phyloP scores from a whole-genome alignment of 1,284 basidiomycete genomes.

The Leccinum subatratum region DNA sequence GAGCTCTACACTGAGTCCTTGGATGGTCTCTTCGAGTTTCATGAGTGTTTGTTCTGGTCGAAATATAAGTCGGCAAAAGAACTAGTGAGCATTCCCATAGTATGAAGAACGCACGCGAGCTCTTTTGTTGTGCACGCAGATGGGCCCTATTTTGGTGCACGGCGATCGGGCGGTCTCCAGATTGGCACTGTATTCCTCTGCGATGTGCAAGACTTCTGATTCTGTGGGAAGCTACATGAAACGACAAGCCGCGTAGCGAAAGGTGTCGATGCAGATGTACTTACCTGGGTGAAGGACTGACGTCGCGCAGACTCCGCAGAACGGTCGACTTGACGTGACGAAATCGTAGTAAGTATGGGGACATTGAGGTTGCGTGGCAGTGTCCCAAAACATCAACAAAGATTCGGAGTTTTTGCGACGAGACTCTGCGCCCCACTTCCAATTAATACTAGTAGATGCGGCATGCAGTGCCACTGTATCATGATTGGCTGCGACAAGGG shows the following conservation, averaged over 20 bases:
- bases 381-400: too few relatives aligned
- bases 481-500: too few relatives aligned
- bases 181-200: neutral
- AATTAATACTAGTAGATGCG: too few relatives aligned
- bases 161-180: slow-evolving; percentile 3
- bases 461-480: too few relatives aligned
- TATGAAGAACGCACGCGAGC: slow-evolving; percentile 9
- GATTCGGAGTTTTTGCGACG: too few relatives aligned
- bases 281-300: neutral
- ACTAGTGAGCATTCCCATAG: too few relatives aligned
- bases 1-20: slow-evolving; percentile 8
- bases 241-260: neutral
- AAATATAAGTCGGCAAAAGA: neutral
- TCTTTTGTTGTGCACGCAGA: slow-evolving; percentile 1
- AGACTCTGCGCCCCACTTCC: too few relatives aligned
- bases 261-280: neutral
- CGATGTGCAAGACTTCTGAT: neutral
- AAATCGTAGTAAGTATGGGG: too few relatives aligned
- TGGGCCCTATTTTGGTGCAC: too few relatives aligned
- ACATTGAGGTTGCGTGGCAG: too few relatives aligned
- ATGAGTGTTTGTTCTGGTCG: slow-evolving; percentile 5
- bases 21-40: slow-evolving; percentile 1
- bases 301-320: neutral
- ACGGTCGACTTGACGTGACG: too few relatives aligned
- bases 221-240: neutral